Conservation (phyloP, 148 eudicot species). For the Camellia granthamiana region DNA sequence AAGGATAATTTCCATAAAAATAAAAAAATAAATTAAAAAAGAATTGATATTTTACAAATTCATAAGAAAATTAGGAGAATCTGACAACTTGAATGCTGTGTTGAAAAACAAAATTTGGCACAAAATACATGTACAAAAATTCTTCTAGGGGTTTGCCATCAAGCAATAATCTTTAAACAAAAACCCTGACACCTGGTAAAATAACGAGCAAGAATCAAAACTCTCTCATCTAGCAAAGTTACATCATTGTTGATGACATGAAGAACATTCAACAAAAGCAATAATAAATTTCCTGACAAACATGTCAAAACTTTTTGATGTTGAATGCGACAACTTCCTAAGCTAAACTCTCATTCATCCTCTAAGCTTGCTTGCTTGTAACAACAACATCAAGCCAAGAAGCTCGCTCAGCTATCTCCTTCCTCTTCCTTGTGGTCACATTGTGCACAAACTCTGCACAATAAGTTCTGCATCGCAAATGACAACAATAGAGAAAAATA, state of each 20-base stretch:
- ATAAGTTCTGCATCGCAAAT: conserved; percentile 25
- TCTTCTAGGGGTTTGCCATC: too few relatives aligned
- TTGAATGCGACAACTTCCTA: neutral
- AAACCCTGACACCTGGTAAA: too few relatives aligned
- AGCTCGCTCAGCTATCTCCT: conserved; percentile 44
- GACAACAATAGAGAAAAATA: too few relatives aligned
- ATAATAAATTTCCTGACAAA: neutral
- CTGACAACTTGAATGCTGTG: too few relatives aligned
- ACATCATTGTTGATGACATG: neutral
- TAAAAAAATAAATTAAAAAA: too few relatives aligned
- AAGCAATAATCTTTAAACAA: too few relatives aligned
- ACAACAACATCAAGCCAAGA: conserved; percentile 44
- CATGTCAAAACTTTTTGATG: neutral
- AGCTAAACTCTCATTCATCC: conserved; percentile 36
- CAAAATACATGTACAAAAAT: too few relatives aligned
- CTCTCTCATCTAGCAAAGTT: conserved; percentile 7
- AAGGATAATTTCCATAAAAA: too few relatives aligned
- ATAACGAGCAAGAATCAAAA: neutral
- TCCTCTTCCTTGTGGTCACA: conserved; percentile 52
- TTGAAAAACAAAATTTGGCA: too few relatives aligned
- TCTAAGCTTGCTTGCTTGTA: conserved; percentile 59
- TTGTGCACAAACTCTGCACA: conserved; percentile 56
- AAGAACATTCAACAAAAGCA: neutral
- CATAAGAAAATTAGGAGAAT: too few relatives aligned
- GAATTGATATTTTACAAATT: too few relatives aligned